Base-by-base conservation (phyloP, 805 yeast species). In the Starmera amethionina region DNA sequence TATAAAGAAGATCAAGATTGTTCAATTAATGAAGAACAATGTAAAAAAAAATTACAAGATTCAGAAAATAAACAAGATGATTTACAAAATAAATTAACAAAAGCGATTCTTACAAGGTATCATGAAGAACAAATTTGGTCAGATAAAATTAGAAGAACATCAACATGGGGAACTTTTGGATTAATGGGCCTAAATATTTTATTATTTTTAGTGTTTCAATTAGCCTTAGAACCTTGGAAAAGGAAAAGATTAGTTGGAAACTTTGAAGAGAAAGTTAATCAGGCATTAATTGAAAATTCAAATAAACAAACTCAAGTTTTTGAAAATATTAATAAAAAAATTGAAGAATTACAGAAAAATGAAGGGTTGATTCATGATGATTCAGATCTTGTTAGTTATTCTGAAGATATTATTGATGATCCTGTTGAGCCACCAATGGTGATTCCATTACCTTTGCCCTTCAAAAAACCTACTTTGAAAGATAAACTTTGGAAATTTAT, bases 101-200 rank as follows among this genome's bases (percentile, higher is more conserved):
- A 79, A 42, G 80, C 85, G 43, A 93, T 93, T 14, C 67, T 90
- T 53, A 79, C 88, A 2, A 67, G 97, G 49, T 93, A 93, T 53
- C 96, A 90, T 46, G 97, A 93, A 58, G 99, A 93, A 54, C 97
- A 93, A 60, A 77, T 93, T 8, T 93, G 98, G 97, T 86, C 96
- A 2, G 98, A 93, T 62, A 89, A 89, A 60, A 93, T 93, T 44
- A 69, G 98, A 45, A 74, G 89, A 48, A 87, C 95, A 5, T 85
- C 96, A 6, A 89, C 97, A 0, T 93, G 96, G 95, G 98, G 97
- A 3, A 93, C 99, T 0, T 78, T 93, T 71, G 64, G 80, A 4
- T 68, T 93, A 34, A 87, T 89, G 95, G 93, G 87, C 1, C 72
- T 87, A 46, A 93, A 93, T 63, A 71, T 90, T 22, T 39, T 83